A percentile compares a stretch with the other conserved stretches of the same genome.
Evolutionary conservation across 768 basidiomycete genomes (phyloP).

Genomic region (Dioszegia hungarica): DNA sequence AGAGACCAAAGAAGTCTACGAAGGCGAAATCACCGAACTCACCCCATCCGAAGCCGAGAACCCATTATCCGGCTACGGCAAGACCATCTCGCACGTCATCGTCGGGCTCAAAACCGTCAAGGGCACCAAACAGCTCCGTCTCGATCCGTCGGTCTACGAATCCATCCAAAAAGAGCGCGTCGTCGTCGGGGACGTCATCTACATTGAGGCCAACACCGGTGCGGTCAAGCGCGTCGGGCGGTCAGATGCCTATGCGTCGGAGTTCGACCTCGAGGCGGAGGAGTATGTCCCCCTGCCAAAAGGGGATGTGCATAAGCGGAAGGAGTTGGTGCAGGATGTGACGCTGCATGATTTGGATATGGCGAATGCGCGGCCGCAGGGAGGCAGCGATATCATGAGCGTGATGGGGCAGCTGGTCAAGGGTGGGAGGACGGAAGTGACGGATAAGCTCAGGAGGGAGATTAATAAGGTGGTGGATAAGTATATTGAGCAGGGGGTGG

Average conservation of each 20-base stretch:
- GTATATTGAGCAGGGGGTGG: constrained; percentile 97
- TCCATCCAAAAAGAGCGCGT: constrained; percentile 96
- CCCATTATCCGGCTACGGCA: constrained; percentile 94
- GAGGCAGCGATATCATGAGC: constrained; percentile 98
- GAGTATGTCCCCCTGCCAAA: constrained; percentile 97
- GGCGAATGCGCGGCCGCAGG: constrained; percentile 82
- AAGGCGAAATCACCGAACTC: constrained; percentile 95
- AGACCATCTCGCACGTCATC: constrained; percentile 96
- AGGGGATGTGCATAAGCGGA: constrained; percentile 91
- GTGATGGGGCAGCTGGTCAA: constrained; percentile 89
- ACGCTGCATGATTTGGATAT: constrained; percentile 92
- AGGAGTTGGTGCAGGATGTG: constrained; percentile 91
- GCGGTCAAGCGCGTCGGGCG: constrained; percentile 94
- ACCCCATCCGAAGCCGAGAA: constrained; percentile 96
- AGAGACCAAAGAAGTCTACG: constrained; percentile 97
- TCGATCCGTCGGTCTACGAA: constrained; percentile 95
- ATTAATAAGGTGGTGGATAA: constrained; percentile 96
- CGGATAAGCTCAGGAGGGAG: constrained; percentile 89
- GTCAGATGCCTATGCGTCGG: constrained; percentile 94
- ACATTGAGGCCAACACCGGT: constrained; percentile 87
- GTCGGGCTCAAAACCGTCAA: constrained; percentile 90
- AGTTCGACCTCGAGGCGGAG: constrained; percentile 95
- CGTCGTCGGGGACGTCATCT: constrained; percentile 92
- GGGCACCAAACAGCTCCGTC: constrained; percentile 87
- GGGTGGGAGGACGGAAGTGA: constrained; percentile 89